Evolutionary conservation across 2,329 filamentous ascomycete genomes (phyloP).

Genomic region (Sporothrix humicola): DNA sequence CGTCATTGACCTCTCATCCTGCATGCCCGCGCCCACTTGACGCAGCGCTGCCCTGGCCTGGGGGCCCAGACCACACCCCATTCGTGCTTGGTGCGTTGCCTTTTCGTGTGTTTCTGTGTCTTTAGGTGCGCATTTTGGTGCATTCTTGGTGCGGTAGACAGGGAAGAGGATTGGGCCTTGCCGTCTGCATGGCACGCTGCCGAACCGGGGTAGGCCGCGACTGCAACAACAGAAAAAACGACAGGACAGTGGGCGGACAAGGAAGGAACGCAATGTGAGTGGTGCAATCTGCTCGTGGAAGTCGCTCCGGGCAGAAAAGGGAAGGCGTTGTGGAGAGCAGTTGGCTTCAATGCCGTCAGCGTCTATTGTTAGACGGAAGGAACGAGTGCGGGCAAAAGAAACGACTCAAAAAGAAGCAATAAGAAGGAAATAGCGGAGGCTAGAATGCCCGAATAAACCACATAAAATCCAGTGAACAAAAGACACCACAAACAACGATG

Average conservation of each 20-base stretch:
- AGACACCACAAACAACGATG: not conserved
- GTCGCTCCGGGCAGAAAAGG: constrained; percentile 1
- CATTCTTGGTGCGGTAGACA: constrained; percentile 1
- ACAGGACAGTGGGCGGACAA: not conserved
- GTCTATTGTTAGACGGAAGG: constrained; percentile 12
- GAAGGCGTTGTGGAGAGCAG: constrained; percentile 6
- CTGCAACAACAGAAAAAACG: not conserved
- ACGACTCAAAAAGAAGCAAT: not conserved
- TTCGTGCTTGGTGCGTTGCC: constrained; percentile 11
- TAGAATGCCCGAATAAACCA: not conserved
- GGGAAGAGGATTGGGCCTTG: constrained; percentile 22
- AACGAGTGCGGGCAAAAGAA: not conserved
- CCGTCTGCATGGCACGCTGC: constrained; percentile 26
- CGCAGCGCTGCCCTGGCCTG: constrained; percentile 27
- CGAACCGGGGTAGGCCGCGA: not conserved
- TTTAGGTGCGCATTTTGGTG: not conserved
- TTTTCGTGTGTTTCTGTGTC: not conserved
- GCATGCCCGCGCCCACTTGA: not conserved
- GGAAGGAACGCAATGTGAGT: not conserved
- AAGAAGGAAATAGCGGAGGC: not conserved
- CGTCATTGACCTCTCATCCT: constrained; percentile 31
- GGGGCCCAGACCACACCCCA: constrained; percentile 22
- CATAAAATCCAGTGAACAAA: not conserved
- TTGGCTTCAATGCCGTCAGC: not conserved
- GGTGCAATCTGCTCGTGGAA: not conserved